Evolutionary conservation across 2,329 filamentous ascomycete genomes (phyloP), one percentile per base, ranked within the genome.

Genomic region (Aspergillus novofumigatus): DNA sequence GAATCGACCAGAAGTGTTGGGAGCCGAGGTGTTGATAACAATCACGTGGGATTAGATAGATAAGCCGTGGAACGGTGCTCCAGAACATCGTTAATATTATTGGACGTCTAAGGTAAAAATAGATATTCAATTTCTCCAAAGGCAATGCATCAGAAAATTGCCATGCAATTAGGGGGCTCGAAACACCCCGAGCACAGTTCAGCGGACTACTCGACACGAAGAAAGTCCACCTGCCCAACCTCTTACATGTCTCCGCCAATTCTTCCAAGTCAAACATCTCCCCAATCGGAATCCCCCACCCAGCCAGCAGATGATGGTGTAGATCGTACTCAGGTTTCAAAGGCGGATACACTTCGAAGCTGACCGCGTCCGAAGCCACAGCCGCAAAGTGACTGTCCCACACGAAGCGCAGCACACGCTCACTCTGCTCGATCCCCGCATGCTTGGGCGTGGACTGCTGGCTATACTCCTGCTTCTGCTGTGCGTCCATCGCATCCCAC

Each of bases 361-460:
- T 79, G n/a, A 84, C 80, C 42, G 80, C 79, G 57, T 87, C 85
- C 1, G 83, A 83, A 0, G 81, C 84, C 1, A 86, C 79, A 1
- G 84, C 84, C 0, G 82, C 75, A 66, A 87, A 86, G 49, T 80
- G 77, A 55, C 80, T 75, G 54, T 86, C 80, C 83, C 84, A 86
- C 21, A 86, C 71, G 77, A 84, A 87, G 14, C 78, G 74, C 7
- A 85, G 72, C 10, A 80, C 71, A 3, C 69, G 70, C 62, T 75
- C 72, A 20, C 69, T 74, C 59, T 75, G 72, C 61, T 75, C 72
- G 20, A 75, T 66, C 0, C 72, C 72, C 6, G 71, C 68, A 60
- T 74, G 72, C 41, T 71, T 65, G 2, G 72, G 72, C 45, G 52
- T 60, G 3, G 52, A 35, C 55, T 73, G 71, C 29, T 67, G 60